Conservation (phyloP, 139 green algal genomes). For the Micractinium sp. region DNA sequence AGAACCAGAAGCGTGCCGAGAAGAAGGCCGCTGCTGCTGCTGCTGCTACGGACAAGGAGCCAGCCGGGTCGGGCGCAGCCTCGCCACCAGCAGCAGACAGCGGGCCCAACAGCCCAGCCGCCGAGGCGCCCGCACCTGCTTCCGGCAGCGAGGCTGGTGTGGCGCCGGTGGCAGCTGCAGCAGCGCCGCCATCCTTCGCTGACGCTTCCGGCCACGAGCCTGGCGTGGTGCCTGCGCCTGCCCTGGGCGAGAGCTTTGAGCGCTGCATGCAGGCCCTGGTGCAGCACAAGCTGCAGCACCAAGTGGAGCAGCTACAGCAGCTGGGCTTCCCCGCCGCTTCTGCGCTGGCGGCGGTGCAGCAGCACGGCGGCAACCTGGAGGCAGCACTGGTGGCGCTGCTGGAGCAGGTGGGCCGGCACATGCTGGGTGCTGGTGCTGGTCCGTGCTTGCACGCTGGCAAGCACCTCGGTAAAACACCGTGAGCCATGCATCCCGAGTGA, state of each 20-base stretch:
- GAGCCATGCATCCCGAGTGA: too few relatives aligned
- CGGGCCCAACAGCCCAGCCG: not conserved
- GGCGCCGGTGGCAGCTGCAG: not conserved
- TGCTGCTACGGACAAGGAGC: not conserved
- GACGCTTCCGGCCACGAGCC: not conserved
- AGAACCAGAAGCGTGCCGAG: constrained; percentile 76
- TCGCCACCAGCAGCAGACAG: not conserved
- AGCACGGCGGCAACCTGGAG: constrained; percentile 64
- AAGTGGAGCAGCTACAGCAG: constrained; percentile 48
- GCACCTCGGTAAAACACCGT: too few relatives aligned
- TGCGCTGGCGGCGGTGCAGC: constrained; percentile 57
- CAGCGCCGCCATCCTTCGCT: not conserved
- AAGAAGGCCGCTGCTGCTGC: constrained; percentile 51
- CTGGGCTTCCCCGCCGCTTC: constrained; percentile 65
- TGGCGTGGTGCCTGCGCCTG: not conserved
- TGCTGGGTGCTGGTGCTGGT: not conserved
- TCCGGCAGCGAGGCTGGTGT: not conserved
- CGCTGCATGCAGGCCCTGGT: constrained; percentile 42
- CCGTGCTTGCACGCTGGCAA: not conserved
- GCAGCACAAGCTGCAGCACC: constrained; percentile 26
- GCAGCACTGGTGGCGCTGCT: constrained; percentile 66
- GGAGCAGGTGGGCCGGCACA: constrained; percentile 22
- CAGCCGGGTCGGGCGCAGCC: not conserved
- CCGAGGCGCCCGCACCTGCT: not conserved
- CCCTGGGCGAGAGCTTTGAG: not conserved